These are phyloP conservation scores for Takakia lepidozioides DNA, from an alignment of 225 moss, liverwort and hornwort genomes.

Conservation along the genomic window DNA sequence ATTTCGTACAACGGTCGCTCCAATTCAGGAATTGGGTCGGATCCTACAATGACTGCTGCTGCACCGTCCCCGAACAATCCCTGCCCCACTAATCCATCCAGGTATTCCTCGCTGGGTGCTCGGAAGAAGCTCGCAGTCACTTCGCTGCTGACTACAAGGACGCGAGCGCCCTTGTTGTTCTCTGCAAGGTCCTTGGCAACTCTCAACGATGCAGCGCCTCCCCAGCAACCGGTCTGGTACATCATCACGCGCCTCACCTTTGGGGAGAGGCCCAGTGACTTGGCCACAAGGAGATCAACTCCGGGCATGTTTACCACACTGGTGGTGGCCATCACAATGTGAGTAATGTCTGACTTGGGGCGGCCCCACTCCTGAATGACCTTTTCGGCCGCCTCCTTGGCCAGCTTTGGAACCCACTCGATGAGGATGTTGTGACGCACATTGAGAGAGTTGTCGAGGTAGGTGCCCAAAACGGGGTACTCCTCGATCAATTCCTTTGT, in stretches of 20 bases:
- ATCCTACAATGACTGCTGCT: slow-evolving; percentile 13
- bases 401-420: slow-evolving; percentile 2
- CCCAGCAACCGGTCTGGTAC: slow-evolving; percentile 21
- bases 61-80: slow-evolving; percentile 17
- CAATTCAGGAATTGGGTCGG: slow-evolving; percentile 10
- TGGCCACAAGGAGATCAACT: slow-evolving; percentile 11
- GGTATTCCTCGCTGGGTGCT: slow-evolving; percentile 11
- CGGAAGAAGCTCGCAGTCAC: slow-evolving; percentile 3
- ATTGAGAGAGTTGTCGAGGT: slow-evolving; percentile 1
- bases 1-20: slow-evolving; percentile 17
- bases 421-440: slow-evolving; percentile 1
- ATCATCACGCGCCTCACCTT: slow-evolving; percentile 17
- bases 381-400: slow-evolving; percentile 1
- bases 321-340: slow-evolving; percentile 22
- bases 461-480: neutral
- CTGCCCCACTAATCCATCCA: slow-evolving; percentile 15
- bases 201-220: slow-evolving; percentile 12
- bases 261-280: slow-evolving; percentile 16
- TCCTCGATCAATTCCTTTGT: too few species aligned
- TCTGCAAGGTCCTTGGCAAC: slow-evolving; percentile 17
- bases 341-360: slow-evolving; percentile 18
- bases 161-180: slow-evolving; percentile 20
- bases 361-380: slow-evolving; percentile 5
- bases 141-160: slow-evolving; percentile 11
- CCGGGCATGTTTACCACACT: slow-evolving; percentile 21